Evolutionary conservation across 768 basidiomycete genomes (phyloP).

Genomic region (Dioszegia crocea): DNA sequence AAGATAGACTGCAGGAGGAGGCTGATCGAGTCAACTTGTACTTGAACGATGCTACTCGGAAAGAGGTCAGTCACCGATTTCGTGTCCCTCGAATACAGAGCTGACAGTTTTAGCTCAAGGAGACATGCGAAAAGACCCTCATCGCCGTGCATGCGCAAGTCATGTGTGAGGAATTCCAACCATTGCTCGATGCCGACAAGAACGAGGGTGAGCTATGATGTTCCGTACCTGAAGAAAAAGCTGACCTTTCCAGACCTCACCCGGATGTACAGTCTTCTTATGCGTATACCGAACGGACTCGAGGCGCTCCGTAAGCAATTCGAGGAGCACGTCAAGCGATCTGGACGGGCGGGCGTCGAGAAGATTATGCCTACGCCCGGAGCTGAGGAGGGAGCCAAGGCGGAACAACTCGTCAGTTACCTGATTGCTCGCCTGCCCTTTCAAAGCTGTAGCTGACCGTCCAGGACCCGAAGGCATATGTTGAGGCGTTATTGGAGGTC

Average conservation of each 20-base stretch:
- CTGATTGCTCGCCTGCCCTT: too few species aligned
- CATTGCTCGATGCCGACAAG: slow-evolving; percentile 72
- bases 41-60: slow-evolving; percentile 81
- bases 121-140: slow-evolving; percentile 78
- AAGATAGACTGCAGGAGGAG: slow-evolving; percentile 86
- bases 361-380: slow-evolving; percentile 55
- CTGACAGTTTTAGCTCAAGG: slow-evolving; percentile 48
- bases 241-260: slow-evolving; percentile 63
- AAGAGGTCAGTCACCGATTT: slow-evolving; percentile 53
- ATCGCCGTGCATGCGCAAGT: slow-evolving; percentile 77
- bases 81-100: not conserved
- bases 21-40: slow-evolving; percentile 93
- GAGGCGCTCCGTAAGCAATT: slow-evolving; percentile 88
- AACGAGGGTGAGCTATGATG: slow-evolving; percentile 59
- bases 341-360: slow-evolving; percentile 75
- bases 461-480: slow-evolving; percentile 83
- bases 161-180: slow-evolving; percentile 92
- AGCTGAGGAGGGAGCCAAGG: slow-evolving; percentile 54
- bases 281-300: slow-evolving; percentile 82
- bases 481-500: slow-evolving; percentile 85
- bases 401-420: slow-evolving; percentile 57
- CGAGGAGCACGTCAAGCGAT: slow-evolving; percentile 90
- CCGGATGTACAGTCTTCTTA: slow-evolving; percentile 88
- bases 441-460: slow-evolving; percentile 1
- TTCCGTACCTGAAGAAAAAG: not conserved